Evolutionary conservation across 306 rosid species (phyloP).

Genomic region (Lagenaria siceraria): DNA sequence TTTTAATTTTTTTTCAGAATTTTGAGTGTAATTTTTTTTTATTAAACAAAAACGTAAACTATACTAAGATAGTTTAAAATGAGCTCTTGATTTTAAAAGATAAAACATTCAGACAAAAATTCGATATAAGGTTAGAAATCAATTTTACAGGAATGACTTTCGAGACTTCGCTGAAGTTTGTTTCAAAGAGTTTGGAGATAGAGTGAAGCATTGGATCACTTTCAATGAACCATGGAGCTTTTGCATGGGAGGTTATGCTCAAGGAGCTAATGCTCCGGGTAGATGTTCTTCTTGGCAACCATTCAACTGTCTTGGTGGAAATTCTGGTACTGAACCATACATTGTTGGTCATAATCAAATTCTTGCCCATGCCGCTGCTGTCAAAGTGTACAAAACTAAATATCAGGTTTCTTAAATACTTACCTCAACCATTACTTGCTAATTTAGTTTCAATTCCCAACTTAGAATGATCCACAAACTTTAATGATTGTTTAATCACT

Average conservation of each 20-base stretch:
- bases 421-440: background rate
- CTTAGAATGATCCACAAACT: background rate
- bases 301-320: conserved; percentile 18
- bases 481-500: background rate
- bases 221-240: background rate
- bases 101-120: background rate
- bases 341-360: conserved; percentile 25
- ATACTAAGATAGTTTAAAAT: too few species aligned
- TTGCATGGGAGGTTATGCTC: background rate
- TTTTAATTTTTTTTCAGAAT: too few species aligned
- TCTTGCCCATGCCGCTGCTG: conserved; percentile 13
- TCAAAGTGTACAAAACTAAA: conserved; percentile 17
- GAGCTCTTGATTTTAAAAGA: background rate
- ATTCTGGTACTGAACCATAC: conserved; percentile 14
- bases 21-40: too few species aligned
- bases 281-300: conserved; percentile 15
- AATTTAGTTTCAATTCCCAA: background rate
- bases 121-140: background rate
- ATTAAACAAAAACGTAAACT: background rate
- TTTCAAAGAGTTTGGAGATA: conserved; percentile 24
- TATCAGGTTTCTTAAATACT: conserved; percentile 26
- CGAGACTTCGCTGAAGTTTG: conserved; percentile 21
- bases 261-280: background rate
- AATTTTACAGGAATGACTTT: conserved; percentile 16
- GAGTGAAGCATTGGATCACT: conserved; percentile 31